Evolutionary conservation across 1,139 yeast species (phyloP).

Genomic region (Debaryomyces fabryi): DNA sequence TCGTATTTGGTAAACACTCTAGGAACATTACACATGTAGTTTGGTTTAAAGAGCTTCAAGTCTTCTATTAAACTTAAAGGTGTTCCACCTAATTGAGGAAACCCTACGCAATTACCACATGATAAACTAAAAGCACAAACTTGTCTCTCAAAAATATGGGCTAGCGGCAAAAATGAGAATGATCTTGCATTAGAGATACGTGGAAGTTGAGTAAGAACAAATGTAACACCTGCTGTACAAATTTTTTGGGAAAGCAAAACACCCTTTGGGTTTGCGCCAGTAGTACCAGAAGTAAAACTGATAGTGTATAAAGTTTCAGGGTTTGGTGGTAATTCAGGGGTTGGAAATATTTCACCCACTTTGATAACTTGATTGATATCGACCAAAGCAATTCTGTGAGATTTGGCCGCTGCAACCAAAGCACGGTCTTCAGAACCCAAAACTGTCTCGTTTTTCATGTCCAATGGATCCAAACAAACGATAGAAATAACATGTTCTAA

Average conservation of each 20-base stretch:
- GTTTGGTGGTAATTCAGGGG: conserved; percentile 27
- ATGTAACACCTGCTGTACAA: conserved; percentile 30
- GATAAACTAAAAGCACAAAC: conserved; percentile 31
- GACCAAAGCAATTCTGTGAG: conserved; percentile 26
- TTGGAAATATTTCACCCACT: conserved; percentile 29
- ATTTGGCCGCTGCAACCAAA: conserved; percentile 26
- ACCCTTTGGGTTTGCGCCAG: conserved; percentile 46
- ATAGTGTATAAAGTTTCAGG: conserved; percentile 38
- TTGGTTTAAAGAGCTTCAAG: conserved; percentile 56
- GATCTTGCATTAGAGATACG: conserved; percentile 18
- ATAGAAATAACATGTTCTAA: conserved; percentile 32
- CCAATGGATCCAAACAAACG: conserved; percentile 40
- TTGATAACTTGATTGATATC: conserved; percentile 37
- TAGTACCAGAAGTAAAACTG: conserved; percentile 47
- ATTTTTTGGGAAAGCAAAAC: conserved; percentile 37
- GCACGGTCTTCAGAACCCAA: conserved; percentile 19
- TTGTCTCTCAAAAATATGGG: conserved; percentile 47
- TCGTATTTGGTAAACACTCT: conserved; percentile 67
- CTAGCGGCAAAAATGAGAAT: conserved; percentile 34
- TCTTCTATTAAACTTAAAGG: conserved; percentile 58
- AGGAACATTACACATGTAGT: conserved; percentile 60
- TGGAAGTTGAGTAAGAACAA: conserved; percentile 19
- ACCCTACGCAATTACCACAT: conserved; percentile 45
- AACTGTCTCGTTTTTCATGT: conserved; percentile 13
- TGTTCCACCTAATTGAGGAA: conserved; percentile 46